These are phyloP conservation scores for Malus fusca DNA, from an alignment of 306 rosid genomes.

Conservation along the genomic window DNA sequence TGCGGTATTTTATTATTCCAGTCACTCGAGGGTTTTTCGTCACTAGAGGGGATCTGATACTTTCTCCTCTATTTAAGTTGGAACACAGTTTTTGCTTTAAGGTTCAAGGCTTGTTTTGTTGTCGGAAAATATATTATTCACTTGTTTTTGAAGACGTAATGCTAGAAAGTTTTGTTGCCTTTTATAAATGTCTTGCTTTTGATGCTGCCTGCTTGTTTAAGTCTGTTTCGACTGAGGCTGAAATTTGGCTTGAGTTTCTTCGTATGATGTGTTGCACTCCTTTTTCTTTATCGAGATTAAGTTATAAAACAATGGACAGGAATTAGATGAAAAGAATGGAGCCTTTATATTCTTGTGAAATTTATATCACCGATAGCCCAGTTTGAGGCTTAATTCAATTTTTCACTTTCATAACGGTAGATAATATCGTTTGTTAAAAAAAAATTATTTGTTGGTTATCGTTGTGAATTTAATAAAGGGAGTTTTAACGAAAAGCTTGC, in stretches of 20 bases:
- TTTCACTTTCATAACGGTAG: too few relatives aligned
- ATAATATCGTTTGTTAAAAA: too few relatives aligned
- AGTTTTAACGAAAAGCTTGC: too few relatives aligned
- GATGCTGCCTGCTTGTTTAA: neutral
- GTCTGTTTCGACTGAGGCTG: too few relatives aligned
- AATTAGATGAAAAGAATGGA: too few relatives aligned
- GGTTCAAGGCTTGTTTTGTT: neutral
- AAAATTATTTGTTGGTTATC: too few relatives aligned
- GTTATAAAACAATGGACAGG: too few relatives aligned
- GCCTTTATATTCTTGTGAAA: too few relatives aligned
- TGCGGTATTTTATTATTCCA: neutral
- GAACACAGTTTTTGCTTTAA: neutral
- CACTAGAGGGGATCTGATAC: conserved; percentile 10
- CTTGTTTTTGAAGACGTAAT: conserved; percentile 1
- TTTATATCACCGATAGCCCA: too few relatives aligned
- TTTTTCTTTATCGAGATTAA: neutral
- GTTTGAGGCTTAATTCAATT: too few relatives aligned
- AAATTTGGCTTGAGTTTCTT: neutral
- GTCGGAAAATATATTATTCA: neutral
- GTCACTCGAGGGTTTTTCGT: neutral
- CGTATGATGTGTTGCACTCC: neutral
- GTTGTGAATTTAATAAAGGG: too few relatives aligned
- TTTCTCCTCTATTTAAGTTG: neutral
- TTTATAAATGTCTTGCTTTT: neutral
- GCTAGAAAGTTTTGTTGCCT: conserved; percentile 18